Base-by-base conservation (phyloP, 2,329 filamentous ascomycete genomes). In the Sordariomycetes sp. region DNA sequence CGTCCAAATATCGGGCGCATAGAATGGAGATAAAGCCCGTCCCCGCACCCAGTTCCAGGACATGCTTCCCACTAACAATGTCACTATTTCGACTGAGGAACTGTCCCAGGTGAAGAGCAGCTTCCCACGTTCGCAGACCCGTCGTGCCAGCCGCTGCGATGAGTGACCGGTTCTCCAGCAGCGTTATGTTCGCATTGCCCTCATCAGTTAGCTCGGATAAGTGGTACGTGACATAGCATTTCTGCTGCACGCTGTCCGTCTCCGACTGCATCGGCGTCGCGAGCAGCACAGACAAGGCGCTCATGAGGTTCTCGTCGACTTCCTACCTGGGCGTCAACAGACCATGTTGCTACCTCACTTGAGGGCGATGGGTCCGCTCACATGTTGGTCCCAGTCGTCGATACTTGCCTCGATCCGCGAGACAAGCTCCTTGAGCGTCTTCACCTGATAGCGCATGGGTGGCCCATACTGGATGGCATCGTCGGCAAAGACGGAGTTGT, bases 341-440 rank as follows among this genome's bases (percentile, higher is more conserved):
- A 30, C 31, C 37, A 30, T 24, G 23, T 9, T 12, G 21, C 20
- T 25, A 18, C 14, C 6, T 21, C 15, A 16, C 14, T 11, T n/a
- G 17, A 16, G 15, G 16, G 14, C 12, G 9, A 11, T 14, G 21
- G 6, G 6, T 9, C 16, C 23, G 65, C 83, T 66, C 81, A 94
- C 88, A 80, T 94, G 77, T 68, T 85, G 70, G 46, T 94, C 84
- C 57, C 86, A 88, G 54, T 94, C 78, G 37, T 75, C 68, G 31
- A 94, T 86, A 21, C 81, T 74, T 20, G 68, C 61, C 55, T 94
- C 86, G 34, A 94, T 78, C 37, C 66, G 72, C 7, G 66, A 59
- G 10, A 86, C 62, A 21, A 95, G 66, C 41, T 75, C 64, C 53
- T 94, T 94, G 33, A 95, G 58, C 1, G 86, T 72, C 39, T 76